Evolutionary conservation across 257 asterid species (phyloP).

Genomic region (Gentiana dahurica): DNA sequence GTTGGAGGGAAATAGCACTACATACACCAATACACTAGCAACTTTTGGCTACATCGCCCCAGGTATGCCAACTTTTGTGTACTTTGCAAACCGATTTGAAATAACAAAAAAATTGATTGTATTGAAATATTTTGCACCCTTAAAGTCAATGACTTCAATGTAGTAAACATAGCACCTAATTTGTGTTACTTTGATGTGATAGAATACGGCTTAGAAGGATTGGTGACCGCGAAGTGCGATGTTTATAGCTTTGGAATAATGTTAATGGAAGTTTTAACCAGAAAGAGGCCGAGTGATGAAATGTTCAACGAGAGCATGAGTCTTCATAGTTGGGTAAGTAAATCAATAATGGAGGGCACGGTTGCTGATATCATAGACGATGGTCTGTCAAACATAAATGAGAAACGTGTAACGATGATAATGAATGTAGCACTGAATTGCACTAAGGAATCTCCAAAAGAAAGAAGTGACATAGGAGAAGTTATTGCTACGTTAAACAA

Average conservation of each 20-base stretch:
- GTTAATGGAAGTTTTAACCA: background rate
- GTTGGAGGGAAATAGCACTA: background rate
- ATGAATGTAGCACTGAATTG: conserved; percentile 13
- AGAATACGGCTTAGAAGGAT: conserved; percentile 5
- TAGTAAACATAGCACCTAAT: background rate
- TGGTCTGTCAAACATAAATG: background rate
- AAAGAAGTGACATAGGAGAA: conserved; percentile 10
- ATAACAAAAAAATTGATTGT: background rate
- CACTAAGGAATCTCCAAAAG: conserved; percentile 4
- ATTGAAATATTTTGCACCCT: background rate
- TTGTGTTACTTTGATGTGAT: background rate
- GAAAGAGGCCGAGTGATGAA: background rate
- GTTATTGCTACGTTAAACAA: conserved; percentile 10
- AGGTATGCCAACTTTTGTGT: background rate
- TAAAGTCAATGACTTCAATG: too few species aligned
- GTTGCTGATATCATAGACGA: background rate
- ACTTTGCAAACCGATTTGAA: background rate
- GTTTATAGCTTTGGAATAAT: background rate
- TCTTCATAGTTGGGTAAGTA: conserved; percentile 9
- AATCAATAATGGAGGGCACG: background rate
- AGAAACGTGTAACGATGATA: conserved; percentile 3
- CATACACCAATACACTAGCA: background rate
- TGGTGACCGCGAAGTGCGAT: background rate
- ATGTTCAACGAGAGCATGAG: conserved; percentile 6
- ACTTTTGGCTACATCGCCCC: background rate